Evolutionary conservation across 2,329 filamentous ascomycete genomes (phyloP).

Genomic region (Tothia fuscella): DNA sequence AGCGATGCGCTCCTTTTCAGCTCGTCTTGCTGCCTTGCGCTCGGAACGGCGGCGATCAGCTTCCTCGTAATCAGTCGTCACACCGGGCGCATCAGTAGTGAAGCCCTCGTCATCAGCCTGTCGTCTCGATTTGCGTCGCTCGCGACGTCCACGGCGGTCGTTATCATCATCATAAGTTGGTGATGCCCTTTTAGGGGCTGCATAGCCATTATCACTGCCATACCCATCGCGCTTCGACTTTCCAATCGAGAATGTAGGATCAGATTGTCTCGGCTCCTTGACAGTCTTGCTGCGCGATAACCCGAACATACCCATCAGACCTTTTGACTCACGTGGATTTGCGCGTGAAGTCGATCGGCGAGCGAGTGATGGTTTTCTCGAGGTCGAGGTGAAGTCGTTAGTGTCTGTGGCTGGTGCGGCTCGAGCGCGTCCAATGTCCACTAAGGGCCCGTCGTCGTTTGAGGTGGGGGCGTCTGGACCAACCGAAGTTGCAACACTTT

Average conservation of each 20-base stretch:
- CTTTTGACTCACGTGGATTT: conserved; percentile 3
- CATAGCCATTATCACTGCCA: conserved; percentile 5
- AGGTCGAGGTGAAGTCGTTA: neutral
- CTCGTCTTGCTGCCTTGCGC: conserved; percentile 10
- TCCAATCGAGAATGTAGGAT: conserved; percentile 2
- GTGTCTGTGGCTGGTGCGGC: neutral
- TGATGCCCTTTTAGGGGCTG: neutral
- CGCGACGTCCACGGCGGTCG: conserved; percentile 3
- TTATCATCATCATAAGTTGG: neutral
- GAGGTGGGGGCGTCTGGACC: conserved; percentile 8
- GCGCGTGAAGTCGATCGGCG: conserved; percentile 6
- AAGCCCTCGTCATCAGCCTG: conserved; percentile 10
- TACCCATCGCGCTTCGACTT: conserved; percentile 6
- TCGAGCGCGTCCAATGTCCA: neutral
- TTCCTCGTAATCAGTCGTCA: conserved; percentile 10
- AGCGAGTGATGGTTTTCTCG: neutral
- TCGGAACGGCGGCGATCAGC: conserved; percentile 12
- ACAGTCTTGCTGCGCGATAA: conserved; percentile 10
- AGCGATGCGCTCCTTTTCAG: conserved; percentile 8
- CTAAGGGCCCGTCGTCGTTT: conserved; percentile 4
- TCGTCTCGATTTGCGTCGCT: conserved; percentile 6
- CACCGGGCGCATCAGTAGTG: conserved; percentile 11
- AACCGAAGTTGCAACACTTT: neutral
- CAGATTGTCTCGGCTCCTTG: neutral
- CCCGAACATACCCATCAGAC: conserved; percentile 11